Conservation (phyloP, 768 basidiomycete species). For the Boletus edulis region DNA sequence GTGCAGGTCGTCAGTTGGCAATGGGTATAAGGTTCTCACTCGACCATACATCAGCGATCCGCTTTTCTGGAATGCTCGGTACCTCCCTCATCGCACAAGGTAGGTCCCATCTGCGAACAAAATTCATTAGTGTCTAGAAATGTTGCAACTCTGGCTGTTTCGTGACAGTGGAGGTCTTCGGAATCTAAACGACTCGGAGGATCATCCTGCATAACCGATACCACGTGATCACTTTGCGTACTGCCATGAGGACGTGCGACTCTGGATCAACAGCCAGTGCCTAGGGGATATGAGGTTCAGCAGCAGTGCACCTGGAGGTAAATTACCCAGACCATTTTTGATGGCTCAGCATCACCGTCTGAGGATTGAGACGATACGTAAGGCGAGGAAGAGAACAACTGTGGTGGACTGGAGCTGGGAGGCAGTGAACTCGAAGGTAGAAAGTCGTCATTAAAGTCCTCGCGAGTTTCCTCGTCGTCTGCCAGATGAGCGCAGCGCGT, state of each 20-base stretch:
- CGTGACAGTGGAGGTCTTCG: neutral
- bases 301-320: neutral
- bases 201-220: neutral
- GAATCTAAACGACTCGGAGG: neutral
- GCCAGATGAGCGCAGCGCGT: neutral
- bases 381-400: conserved; percentile 44
- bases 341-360: conserved; percentile 1
- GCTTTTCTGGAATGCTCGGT: conserved; percentile 9
- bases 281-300: conserved; percentile 7
- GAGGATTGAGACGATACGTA: conserved; percentile 34
- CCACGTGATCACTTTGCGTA: neutral
- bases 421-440: conserved; percentile 20
- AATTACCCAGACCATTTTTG: conserved; percentile 16
- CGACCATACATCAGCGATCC: conserved; percentile 14
- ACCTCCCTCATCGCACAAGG: neutral
- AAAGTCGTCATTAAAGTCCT: conserved; percentile 6
- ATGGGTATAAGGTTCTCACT: neutral
- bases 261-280: neutral
- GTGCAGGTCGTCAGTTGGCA: conserved; percentile 1
- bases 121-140: neutral
- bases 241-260: neutral
- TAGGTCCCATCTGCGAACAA: neutral
- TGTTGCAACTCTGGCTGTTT: neutral
- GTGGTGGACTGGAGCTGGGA: conserved; percentile 49
- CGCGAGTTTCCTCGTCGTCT: conserved; percentile 5